A percentile compares a stretch with the other conserved stretches of the same genome.
Conservation (phyloP, 1,284 basidiomycete species). For the Schizophyllum amplum region DNA sequence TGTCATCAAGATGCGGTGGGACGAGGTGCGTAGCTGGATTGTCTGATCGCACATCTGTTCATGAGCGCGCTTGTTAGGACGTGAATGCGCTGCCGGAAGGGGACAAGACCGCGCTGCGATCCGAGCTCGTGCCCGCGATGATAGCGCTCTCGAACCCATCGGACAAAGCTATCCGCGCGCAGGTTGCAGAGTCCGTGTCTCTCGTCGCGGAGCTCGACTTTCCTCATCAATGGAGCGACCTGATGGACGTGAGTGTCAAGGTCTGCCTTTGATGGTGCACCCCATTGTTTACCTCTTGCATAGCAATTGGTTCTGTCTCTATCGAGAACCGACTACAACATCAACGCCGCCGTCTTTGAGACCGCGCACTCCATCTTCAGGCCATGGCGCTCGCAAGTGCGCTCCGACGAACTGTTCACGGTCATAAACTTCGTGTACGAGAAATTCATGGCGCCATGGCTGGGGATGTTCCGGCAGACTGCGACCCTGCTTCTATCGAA, state of each 20-base stretch:
- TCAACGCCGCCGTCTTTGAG: constrained; percentile 87
- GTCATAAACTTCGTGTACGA: constrained; percentile 90
- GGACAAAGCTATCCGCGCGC: constrained; percentile 66
- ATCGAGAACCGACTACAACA: constrained; percentile 69
- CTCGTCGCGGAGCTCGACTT: constrained; percentile 86
- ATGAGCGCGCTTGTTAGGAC: constrained; percentile 25
- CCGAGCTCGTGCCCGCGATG: constrained; percentile 77
- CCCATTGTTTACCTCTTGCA: constrained; percentile 4
- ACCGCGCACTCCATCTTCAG: constrained; percentile 95
- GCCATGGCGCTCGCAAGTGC: constrained; percentile 87
- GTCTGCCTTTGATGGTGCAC: constrained; percentile 3
- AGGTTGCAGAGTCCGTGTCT: constrained; percentile 85
- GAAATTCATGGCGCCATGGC: constrained; percentile 80
- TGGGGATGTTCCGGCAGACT: constrained; percentile 73
- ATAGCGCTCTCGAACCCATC: constrained; percentile 59
- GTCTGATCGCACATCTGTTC: constrained; percentile 36
- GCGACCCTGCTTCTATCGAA: constrained; percentile 39
- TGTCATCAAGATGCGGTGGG: constrained; percentile 78
- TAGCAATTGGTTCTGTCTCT: constrained; percentile 83
- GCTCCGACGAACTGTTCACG: constrained; percentile 81
- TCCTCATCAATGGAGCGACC: constrained; percentile 74
- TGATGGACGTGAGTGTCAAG: constrained; percentile 66
- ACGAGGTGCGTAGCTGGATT: constrained; percentile 51
- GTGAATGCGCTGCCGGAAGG: constrained; percentile 48
- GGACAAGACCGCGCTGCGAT: constrained; percentile 64